Percentiles rank a stretch among this genome's conserved stretches.
phyloP scores from a whole-genome alignment of 2,329 filamentous ascomycete genomes.

The Pyrenochaeta sp. region DNA sequence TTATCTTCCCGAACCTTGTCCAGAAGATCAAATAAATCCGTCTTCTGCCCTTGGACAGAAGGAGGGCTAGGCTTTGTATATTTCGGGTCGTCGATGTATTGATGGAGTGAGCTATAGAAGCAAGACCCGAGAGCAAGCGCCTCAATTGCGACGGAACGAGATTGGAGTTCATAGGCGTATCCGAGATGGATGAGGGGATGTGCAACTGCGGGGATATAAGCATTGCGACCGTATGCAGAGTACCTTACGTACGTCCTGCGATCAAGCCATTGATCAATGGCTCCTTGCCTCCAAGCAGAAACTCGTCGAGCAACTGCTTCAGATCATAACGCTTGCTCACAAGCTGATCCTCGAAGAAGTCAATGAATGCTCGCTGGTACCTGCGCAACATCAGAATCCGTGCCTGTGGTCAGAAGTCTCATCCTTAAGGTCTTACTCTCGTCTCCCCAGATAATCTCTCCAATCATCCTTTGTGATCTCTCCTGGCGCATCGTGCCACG shows the following conservation, averaged over 20 bases:
- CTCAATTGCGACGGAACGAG: conserved; percentile 86
- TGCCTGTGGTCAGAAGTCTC: too few relatives aligned
- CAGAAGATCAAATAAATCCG: conserved; percentile 74
- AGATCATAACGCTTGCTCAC: conserved; percentile 82
- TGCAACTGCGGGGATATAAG: conserved; percentile 65
- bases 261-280: conserved; percentile 84
- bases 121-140: conserved; percentile 74
- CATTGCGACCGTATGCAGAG: conserved; percentile 1
- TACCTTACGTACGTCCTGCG: conserved; percentile 70
- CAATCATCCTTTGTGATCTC: conserved; percentile 87
- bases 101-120: conserved; percentile 64
- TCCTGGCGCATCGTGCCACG: conserved; percentile 83
- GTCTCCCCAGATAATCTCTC: conserved; percentile 81
- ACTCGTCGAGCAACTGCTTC: conserved; percentile 78
- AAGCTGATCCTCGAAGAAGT: conserved; percentile 94
- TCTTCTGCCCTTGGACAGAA: conserved; percentile 46
- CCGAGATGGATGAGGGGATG: conserved; percentile 93
- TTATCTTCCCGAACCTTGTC: conserved; percentile 72
- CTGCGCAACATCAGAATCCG: conserved; percentile 42
- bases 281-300: conserved; percentile 74
- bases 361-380: conserved; percentile 89
- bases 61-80: conserved; percentile 72
- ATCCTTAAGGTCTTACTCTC: conserved; percentile 57
- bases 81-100: conserved; percentile 72
- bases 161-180: conserved; percentile 91